Evolutionary conservation across 2,329 filamentous ascomycete species (phyloP), one percentile per base, ranked within the genome.

Genomic region (Knufia fluminis): DNA sequence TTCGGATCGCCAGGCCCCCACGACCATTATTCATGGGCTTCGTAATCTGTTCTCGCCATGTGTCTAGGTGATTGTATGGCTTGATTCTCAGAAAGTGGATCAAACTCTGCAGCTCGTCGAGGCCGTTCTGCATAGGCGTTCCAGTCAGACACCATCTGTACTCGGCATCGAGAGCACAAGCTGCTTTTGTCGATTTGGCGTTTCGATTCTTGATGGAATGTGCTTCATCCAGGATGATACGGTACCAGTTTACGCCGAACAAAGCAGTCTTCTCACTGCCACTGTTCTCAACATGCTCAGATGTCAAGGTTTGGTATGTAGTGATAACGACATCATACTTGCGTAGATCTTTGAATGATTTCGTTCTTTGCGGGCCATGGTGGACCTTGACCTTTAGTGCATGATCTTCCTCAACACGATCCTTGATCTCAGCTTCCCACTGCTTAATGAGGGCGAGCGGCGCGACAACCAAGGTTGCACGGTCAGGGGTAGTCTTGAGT

Each of bases 191-290:
- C 35, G 87, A 83, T 68, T 98, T 98, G 19, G 92, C 89, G 58
- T 94, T 95, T 55, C 91, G 83, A 63, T 98, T 98, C 71, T 98
- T 98, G 76, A 98, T 96, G 1, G 86, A 94, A 66, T 98, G 92
- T 1, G 92, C 92, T 70, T 98, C 92, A 56, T 98, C 92, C 1
- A 98, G 76, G 56, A 98, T 91, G 53, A 96, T 79, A 46, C 92
- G 85, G 71, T 92, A 97, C 92, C 92, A 98, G 61, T 91, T 82
- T 4, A 96, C 73, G 9, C 87, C 89, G 62, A 96, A 96, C 60
- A 90, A 91, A 9, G 90, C 91, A 46, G 82, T 79, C 61, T 90
- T 85, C 33, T 81, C 66, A 8, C 80, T 74, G 6, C 74, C 73
- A 2, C 71, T 73, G 41, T 78, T 78, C 35, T 78, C 81, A 8